phyloP scores from a whole-genome alignment of 768 basidiomycete species.

The Tylopilus sp. region DNA sequence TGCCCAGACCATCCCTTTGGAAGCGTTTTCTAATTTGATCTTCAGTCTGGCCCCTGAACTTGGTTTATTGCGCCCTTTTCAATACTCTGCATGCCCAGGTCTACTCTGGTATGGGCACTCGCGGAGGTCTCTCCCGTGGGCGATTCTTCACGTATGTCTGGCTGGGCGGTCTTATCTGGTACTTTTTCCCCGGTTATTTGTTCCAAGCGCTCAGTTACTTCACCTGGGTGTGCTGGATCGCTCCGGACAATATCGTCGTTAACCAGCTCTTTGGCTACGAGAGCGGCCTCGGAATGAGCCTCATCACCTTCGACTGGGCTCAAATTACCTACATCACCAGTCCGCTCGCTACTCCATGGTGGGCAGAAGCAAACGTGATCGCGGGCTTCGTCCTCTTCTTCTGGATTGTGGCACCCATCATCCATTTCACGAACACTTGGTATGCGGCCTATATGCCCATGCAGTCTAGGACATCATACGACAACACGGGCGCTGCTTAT shows the following conservation, averaged over 20 bases:
- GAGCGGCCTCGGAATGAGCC: constrained; percentile 59
- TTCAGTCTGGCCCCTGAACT: constrained; percentile 69
- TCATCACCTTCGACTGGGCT: constrained; percentile 81
- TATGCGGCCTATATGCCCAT: constrained; percentile 38
- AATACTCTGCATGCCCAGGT: constrained; percentile 68
- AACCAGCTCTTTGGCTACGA: constrained; percentile 75
- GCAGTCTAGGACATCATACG: constrained; percentile 39
- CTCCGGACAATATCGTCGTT: constrained; percentile 61
- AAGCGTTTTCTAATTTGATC: constrained; percentile 13
- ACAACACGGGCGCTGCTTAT: constrained; percentile 40
- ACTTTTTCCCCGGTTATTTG: constrained; percentile 71
- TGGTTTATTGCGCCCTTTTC: constrained; percentile 70
- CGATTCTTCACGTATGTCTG: constrained; percentile 50
- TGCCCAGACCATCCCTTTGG: constrained; percentile 6
- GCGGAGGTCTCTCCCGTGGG: constrained; percentile 48
- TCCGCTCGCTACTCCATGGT: constrained; percentile 33
- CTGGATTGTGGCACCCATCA: constrained; percentile 29
- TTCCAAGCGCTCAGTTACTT: constrained; percentile 66
- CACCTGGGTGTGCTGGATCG: constrained; percentile 65
- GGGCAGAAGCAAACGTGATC: constrained; percentile 39
- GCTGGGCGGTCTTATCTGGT: constrained; percentile 39
- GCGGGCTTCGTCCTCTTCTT: constrained; percentile 35
- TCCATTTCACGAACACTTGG: constrained; percentile 37
- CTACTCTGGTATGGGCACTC: constrained; percentile 42
- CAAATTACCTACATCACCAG: constrained; percentile 62